Percentiles rank a stretch among this genome's conserved stretches.
Conservation (phyloP, 2,329 filamentous ascomycete species). For the Apiospora marii region DNA sequence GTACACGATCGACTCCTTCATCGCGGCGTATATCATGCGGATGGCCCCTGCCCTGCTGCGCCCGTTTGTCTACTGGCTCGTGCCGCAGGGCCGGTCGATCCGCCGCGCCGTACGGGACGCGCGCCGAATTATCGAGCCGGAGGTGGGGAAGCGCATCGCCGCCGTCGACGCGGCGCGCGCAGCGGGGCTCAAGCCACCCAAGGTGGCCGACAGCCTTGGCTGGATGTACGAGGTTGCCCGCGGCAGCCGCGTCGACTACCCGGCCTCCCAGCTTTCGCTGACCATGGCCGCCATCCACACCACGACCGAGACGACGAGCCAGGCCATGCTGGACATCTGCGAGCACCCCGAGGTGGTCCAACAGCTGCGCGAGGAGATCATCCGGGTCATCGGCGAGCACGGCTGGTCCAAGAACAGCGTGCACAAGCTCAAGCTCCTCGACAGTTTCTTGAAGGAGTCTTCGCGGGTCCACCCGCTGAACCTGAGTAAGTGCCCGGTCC, state of each 20-base stretch:
- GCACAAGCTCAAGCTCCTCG: slow-evolving; percentile 46
- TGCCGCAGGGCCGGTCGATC: slow-evolving; percentile 50
- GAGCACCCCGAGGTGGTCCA: slow-evolving; percentile 52
- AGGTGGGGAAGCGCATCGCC: slow-evolving; percentile 40
- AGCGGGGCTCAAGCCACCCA: slow-evolving; percentile 40
- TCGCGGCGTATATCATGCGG: slow-evolving; percentile 47
- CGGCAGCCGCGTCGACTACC: slow-evolving; percentile 42
- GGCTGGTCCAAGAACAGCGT: slow-evolving; percentile 45
- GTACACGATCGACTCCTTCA: slow-evolving; percentile 51
- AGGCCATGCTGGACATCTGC: slow-evolving; percentile 53
- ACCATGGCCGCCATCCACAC: slow-evolving; percentile 52
- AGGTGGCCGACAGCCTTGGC: slow-evolving; percentile 49
- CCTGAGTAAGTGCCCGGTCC: slow-evolving; percentile 34
- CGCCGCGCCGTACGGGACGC: slow-evolving; percentile 48
- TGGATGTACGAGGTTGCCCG: slow-evolving; percentile 51
- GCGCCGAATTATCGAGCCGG: slow-evolving; percentile 44
- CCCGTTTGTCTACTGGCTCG: slow-evolving; percentile 52
- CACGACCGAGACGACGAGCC: slow-evolving; percentile 47
- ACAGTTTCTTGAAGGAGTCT: slow-evolving; percentile 52
- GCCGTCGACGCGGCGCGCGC: slow-evolving; percentile 37
- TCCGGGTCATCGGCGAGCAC: slow-evolving; percentile 40
- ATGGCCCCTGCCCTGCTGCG: slow-evolving; percentile 49
- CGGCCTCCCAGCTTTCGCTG: slow-evolving; percentile 45
- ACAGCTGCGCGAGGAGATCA: slow-evolving; percentile 54
- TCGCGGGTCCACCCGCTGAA: slow-evolving; percentile 42